Percentiles rank a stretch among this genome's conserved stretches.
Evolutionary conservation across 164 flowering plant species (phyloP).

Genomic region (Malania oleifera): DNA sequence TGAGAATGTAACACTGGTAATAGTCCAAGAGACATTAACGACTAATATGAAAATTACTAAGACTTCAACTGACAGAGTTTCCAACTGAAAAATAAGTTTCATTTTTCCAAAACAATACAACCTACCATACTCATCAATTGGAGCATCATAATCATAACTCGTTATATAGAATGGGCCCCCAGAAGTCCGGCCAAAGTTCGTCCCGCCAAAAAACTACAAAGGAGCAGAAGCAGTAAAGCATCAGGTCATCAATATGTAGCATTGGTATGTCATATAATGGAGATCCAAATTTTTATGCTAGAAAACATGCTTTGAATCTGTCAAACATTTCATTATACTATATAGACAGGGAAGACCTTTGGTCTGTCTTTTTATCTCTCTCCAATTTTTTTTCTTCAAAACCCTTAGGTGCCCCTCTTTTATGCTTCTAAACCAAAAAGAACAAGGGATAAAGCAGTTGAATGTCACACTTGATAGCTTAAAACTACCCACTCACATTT

Average conservation of each 20-base stretch:
- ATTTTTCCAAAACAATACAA: slow-evolving; percentile 1
- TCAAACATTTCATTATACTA: not conserved
- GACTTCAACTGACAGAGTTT: not conserved
- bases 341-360: not conserved
- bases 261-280: not conserved
- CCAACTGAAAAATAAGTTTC: not conserved
- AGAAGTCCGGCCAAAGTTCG: slow-evolving; percentile 87
- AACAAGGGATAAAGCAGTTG: too few species aligned
- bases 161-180: slow-evolving; percentile 89
- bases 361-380: too few species aligned
- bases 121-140: slow-evolving; percentile 94
- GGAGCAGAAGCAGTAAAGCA: slow-evolving; percentile 6
- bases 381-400: too few species aligned
- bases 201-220: slow-evolving; percentile 88
- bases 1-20: not conserved
- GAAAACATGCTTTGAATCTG: not conserved
- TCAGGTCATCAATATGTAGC: slow-evolving; percentile 12
- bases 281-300: not conserved
- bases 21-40: not conserved
- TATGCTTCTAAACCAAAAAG: too few species aligned
- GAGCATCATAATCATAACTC: slow-evolving; percentile 97
- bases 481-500: too few species aligned
- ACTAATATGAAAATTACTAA: not conserved
- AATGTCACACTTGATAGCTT: too few species aligned
- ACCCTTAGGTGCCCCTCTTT: too few species aligned